A percentile compares a stretch with the other conserved stretches of the same genome.
phyloP scores from a whole-genome alignment of 2,329 filamentous ascomycete species.

The Hymenoscyphus albidus region DNA sequence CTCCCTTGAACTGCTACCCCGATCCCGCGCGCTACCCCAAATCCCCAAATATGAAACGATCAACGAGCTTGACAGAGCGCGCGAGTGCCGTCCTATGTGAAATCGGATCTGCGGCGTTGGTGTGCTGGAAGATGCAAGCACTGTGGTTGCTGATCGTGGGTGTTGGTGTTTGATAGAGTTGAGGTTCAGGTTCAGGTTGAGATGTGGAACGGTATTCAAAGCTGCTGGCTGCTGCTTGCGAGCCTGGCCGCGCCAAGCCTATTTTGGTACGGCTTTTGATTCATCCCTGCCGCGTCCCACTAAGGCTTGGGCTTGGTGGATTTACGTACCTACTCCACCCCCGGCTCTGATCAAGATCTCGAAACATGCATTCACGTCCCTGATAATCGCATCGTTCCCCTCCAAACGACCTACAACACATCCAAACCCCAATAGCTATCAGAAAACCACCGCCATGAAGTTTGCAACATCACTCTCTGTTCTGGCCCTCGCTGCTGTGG shows the following conservation, averaged over 20 bases:
- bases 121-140: not conserved
- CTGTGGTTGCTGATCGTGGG: not conserved
- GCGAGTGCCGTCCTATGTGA: not conserved
- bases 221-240: too few species aligned
- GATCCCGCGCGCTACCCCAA: conserved; percentile 23
- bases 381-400: not conserved
- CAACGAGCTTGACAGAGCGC: not conserved
- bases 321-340: too few species aligned
- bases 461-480: conserved; percentile 52
- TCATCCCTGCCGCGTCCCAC: too few species aligned
- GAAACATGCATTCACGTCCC: too few species aligned
- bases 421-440: not conserved
- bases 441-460: conserved; percentile 52
- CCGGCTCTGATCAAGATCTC: too few species aligned
- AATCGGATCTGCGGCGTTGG: not conserved
- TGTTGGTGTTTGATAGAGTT: not conserved
- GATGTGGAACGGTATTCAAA: too few species aligned
- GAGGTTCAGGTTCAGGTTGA: not conserved
- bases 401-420: not conserved
- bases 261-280: too few species aligned
- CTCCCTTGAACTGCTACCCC: conserved; percentile 24
- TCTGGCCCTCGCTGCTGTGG: conserved; percentile 54
- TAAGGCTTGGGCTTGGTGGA: too few species aligned
- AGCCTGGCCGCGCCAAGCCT: too few species aligned
- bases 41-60: conserved; percentile 16